Evolutionary conservation across 176 grass and related monocot genomes (phyloP), one percentile per base, ranked within the genome.

Genomic region (Thinopyrum elongatum): DNA sequence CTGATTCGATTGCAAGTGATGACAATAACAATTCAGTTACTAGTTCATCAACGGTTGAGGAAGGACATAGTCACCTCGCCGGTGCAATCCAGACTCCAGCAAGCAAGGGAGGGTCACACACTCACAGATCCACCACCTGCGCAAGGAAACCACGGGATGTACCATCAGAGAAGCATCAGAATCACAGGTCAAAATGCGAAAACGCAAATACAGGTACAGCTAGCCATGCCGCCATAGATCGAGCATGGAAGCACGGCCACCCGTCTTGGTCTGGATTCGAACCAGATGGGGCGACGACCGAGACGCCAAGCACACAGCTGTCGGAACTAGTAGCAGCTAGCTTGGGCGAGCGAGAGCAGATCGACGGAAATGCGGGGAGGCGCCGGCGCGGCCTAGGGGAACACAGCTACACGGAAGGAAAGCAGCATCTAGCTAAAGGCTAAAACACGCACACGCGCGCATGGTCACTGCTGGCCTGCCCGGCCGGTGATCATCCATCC

Each of bases 301-400:
- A 70, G 3, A 10, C 34, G 19, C 35, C 35, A 0, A 11, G 35
- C 26, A 10, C 22, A 15, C 22, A 13, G 69, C 25, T 3, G 39
- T 1, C 34, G 34, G 34, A 35, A 6, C 34, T 9, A 9, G 36
- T 9, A 38, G 30, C 30, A 31, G 36, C 36, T 13, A 44, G 11
- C 11, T 44, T 3, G 42, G 42, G 2, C 42, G 42, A 44, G 13
- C 44, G 44, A 14, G 14, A 16, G 14, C 46, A 29, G 62, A 12
- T 28, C 0, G 27, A 16, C 10, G 27, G 27, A 7, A 65, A 65
- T 8, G 27, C 26, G 11, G 4, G 26, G 12, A 1, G 0, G 13
- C 10, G 1, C 5, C 62, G 12, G 13, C 0, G 25, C 11, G 13
- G 12, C 12, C 26, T 14, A 46, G 0, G 12, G 42, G 3, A 0